phyloP scores from a whole-genome alignment of 2,329 filamentous ascomycete species.

The Aspergillus candidus region DNA sequence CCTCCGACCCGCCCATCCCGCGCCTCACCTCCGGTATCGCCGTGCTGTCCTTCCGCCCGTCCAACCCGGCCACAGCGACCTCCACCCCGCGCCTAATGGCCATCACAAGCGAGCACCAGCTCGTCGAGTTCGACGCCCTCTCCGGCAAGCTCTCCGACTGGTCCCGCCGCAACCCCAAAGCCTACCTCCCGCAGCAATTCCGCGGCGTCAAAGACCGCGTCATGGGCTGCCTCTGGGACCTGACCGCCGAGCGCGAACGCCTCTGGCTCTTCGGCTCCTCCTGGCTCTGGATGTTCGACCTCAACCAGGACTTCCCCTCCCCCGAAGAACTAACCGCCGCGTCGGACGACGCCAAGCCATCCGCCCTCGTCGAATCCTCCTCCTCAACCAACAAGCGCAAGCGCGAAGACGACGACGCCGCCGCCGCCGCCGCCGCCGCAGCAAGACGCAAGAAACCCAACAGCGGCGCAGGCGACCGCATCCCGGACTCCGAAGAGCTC shows the following conservation, averaged over 20 bases:
- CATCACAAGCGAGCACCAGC: conserved; percentile 59
- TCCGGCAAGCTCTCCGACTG: conserved; percentile 73
- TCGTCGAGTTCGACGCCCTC: conserved; percentile 75
- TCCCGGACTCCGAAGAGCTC: conserved; percentile 41
- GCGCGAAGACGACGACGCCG: conserved; percentile 35
- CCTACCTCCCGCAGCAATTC: conserved; percentile 67
- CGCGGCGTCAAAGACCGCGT: conserved; percentile 68
- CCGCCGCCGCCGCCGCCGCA: too few species aligned
- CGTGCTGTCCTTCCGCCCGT: conserved; percentile 60
- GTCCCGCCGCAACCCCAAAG: conserved; percentile 76
- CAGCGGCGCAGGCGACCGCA: conserved; percentile 52
- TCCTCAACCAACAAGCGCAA: conserved; percentile 38
- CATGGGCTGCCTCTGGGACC: conserved; percentile 81
- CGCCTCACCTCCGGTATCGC: conserved; percentile 60
- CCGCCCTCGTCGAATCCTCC: conserved; percentile 6
- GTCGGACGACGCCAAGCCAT: conserved; percentile 16
- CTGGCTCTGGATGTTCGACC: conserved; percentile 90
- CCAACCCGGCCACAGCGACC: conserved; percentile 19
- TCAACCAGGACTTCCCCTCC: conserved; percentile 60
- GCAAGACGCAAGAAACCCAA: conserved; percentile 38
- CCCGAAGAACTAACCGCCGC: conserved; percentile 24
- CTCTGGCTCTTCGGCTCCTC: conserved; percentile 82
- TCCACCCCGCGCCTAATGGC: conserved; percentile 48
- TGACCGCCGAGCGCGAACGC: conserved; percentile 51
- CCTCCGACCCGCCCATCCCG: conserved; percentile 62